Evolutionary conservation across 495 filamentous ascomycete species (phyloP).

Genomic region (Penicillium manginii): DNA sequence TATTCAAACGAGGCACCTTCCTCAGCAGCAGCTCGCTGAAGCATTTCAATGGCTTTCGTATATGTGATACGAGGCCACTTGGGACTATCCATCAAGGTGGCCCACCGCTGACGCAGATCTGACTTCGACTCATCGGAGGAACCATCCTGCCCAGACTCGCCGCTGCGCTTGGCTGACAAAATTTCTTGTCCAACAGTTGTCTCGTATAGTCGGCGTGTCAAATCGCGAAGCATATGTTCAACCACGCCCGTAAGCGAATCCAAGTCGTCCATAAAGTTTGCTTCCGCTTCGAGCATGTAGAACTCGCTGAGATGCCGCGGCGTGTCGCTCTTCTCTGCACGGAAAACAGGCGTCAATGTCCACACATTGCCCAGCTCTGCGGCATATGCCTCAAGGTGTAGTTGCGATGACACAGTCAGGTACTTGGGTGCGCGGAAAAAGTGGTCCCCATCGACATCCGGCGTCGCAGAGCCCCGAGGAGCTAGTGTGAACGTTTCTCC

Average conservation of each 20-base stretch:
- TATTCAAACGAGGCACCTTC: slow-evolving; percentile 62
- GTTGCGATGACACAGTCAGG: slow-evolving; percentile 90
- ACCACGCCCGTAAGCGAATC: slow-evolving; percentile 72
- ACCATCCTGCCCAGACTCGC: slow-evolving; percentile 39
- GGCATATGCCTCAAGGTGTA: slow-evolving; percentile 91
- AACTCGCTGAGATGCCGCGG: slow-evolving; percentile 95
- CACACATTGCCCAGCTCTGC: slow-evolving; percentile 89
- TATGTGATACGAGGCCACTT: slow-evolving; percentile 88
- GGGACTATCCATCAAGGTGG: slow-evolving; percentile 57
- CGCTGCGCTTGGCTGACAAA: slow-evolving; percentile 43
- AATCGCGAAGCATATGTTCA: slow-evolving; percentile 72
- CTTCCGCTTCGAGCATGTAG: slow-evolving; percentile 96
- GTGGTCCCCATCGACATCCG: slow-evolving; percentile 35
- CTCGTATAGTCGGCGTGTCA: slow-evolving; percentile 58
- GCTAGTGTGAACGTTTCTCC: slow-evolving; percentile 89
- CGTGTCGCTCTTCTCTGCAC: slow-evolving; percentile 93
- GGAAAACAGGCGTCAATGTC: slow-evolving; percentile 91
- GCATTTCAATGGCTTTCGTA: slow-evolving; percentile 69
- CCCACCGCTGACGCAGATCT: slow-evolving; percentile 71
- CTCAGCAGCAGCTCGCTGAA: slow-evolving; percentile 61
- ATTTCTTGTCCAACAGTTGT: slow-evolving; percentile 68
- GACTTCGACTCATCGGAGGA: slow-evolving; percentile 36
- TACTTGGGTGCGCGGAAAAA: slow-evolving; percentile 95
- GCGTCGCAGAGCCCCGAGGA: slow-evolving; percentile 36
- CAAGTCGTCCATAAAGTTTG: slow-evolving; percentile 74